phyloP scores from a whole-genome alignment of 225 moss, liverwort and hornwort species.

The Marchantia paleacea region DNA sequence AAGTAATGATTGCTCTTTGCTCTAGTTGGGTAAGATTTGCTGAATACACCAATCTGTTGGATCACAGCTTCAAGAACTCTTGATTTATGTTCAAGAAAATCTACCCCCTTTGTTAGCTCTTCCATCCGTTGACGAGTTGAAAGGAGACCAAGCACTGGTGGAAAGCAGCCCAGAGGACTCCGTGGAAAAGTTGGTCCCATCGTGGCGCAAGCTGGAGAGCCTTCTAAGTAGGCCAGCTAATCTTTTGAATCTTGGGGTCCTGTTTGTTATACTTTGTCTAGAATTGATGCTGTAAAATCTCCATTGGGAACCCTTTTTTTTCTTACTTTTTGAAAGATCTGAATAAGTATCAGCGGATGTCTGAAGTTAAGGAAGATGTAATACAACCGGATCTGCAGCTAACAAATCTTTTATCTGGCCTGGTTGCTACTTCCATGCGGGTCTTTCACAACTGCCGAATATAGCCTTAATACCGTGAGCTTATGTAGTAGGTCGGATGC shows the following conservation, averaged over 20 bases:
- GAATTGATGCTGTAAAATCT: no score
- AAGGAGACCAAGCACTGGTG: conserved; percentile 34
- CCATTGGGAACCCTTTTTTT: no score
- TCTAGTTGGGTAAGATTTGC: neutral
- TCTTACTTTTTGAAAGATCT: no score
- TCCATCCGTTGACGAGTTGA: conserved; percentile 36
- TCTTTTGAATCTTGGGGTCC: neutral
- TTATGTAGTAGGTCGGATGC: no score
- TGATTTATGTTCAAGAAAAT: conserved; percentile 51
- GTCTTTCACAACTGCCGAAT: no score
- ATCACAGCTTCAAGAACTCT: conserved; percentile 70
- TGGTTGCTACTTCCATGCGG: no score
- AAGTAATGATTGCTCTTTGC: no score
- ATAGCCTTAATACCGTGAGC: no score
- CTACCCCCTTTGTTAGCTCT: conserved; percentile 48
- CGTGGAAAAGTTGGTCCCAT: conserved; percentile 40
- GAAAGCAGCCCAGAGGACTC: conserved; percentile 6
- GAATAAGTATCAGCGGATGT: no score
- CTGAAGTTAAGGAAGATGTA: no score
- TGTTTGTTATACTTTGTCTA: neutral
- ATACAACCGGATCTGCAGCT: no score
- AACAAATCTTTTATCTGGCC: no score
- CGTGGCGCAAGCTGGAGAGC: conserved; percentile 70
- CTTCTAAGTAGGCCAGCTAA: conserved; percentile 51
- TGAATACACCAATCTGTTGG: neutral